phyloP scores from a whole-genome alignment of 139 green algal species.

The Chlorella vulgaris region DNA sequence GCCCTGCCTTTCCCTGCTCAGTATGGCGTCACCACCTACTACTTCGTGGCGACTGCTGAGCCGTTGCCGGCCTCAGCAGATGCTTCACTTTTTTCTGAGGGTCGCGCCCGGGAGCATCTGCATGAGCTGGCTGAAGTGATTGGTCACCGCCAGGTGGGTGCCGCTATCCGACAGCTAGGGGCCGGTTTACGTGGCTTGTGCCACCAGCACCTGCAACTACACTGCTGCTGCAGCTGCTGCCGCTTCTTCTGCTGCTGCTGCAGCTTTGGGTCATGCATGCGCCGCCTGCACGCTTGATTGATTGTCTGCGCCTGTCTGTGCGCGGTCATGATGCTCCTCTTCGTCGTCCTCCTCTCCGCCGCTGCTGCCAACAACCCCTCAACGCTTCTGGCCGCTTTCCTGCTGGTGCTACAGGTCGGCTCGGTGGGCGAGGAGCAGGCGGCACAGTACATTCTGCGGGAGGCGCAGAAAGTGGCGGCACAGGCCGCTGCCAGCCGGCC shows the following conservation, averaged over 20 bases:
- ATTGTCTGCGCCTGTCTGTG: too few species aligned
- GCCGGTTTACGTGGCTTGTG: too few species aligned
- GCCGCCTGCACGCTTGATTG: too few species aligned
- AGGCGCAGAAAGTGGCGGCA: constrained; percentile 9
- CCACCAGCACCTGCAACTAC: too few species aligned
- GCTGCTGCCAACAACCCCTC: too few species aligned
- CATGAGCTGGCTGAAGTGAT: constrained; percentile 51
- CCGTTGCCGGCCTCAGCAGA: constrained; percentile 30
- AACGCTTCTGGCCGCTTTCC: too few species aligned
- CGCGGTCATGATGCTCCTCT: too few species aligned
- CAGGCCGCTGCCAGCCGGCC: background rate
- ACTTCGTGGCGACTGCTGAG: background rate
- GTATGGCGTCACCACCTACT: background rate
- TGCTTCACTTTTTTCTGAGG: constrained; percentile 55
- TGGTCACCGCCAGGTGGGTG: constrained; percentile 45
- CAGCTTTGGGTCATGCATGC: too few species aligned
- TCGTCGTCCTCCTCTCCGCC: too few species aligned
- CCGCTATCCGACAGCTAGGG: background rate
- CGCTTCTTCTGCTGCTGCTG: too few species aligned
- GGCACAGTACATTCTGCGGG: constrained; percentile 31
- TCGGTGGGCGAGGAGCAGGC: constrained; percentile 35
- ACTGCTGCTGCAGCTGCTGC: too few species aligned
- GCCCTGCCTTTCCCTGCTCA: background rate
- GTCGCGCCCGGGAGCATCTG: constrained; percentile 50
- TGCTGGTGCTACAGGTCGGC: constrained; percentile 18